Evolutionary conservation across 2,329 filamentous ascomycete species (phyloP).

Genomic region (Fusarium sp.): DNA sequence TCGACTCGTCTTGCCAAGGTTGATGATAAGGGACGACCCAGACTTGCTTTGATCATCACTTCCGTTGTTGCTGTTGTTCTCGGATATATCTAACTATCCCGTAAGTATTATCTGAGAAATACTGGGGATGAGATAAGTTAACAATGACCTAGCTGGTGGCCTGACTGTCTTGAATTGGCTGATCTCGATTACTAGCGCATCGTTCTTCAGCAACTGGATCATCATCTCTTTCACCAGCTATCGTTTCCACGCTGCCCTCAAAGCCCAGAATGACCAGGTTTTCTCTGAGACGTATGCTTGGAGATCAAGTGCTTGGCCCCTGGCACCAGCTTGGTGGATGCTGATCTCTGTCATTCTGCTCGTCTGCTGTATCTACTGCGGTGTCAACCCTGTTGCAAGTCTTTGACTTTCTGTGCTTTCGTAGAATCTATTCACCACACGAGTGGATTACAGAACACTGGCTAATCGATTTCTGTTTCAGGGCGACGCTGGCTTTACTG

Average conservation of each 20-base stretch:
- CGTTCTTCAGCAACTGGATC: neutral
- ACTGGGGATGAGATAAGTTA: neutral
- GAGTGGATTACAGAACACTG: too few species aligned
- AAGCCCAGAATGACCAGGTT: slow-evolving; percentile 29
- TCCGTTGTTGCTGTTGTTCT: slow-evolving; percentile 9
- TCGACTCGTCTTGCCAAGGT: slow-evolving; percentile 16
- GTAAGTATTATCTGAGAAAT: neutral
- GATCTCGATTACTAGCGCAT: neutral
- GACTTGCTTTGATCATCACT: slow-evolving; percentile 24
- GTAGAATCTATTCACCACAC: too few species aligned
- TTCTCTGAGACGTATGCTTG: slow-evolving; percentile 29
- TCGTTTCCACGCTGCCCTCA: slow-evolving; percentile 30
- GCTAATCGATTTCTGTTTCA: neutral
- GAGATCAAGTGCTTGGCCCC: slow-evolving; percentile 25
- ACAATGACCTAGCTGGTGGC: slow-evolving; percentile 7
- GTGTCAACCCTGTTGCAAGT: slow-evolving; percentile 9
- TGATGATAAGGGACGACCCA: slow-evolving; percentile 20
- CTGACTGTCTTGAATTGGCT: slow-evolving; percentile 31
- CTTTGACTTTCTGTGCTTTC: too few species aligned
- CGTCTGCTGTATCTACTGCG: slow-evolving; percentile 22
- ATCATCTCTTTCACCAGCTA: slow-evolving; percentile 35
- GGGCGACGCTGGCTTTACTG: slow-evolving; percentile 23
- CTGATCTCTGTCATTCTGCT: slow-evolving; percentile 22
- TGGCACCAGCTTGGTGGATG: slow-evolving; percentile 24
- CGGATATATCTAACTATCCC: slow-evolving; percentile 25